A percentile compares a stretch with the other conserved stretches of the same genome.
Evolutionary conservation across 2,329 filamentous ascomycete species (phyloP).

Genomic region (Fusarium proliferatum): DNA sequence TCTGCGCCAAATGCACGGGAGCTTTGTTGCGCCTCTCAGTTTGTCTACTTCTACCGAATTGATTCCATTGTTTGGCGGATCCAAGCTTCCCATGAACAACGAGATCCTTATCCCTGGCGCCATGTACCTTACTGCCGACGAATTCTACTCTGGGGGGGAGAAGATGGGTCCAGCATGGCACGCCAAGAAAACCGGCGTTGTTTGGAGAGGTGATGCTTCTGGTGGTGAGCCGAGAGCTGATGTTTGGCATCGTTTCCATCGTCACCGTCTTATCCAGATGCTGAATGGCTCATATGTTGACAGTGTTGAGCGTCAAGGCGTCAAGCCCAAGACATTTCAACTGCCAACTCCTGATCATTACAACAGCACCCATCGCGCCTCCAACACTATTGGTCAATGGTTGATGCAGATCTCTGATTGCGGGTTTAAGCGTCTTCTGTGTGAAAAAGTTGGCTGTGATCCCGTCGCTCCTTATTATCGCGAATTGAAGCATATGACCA

Average conservation of each 20-base stretch:
- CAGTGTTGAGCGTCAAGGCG: slow-evolving; percentile 55
- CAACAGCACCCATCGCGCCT: slow-evolving; percentile 51
- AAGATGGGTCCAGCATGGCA: slow-evolving; percentile 68
- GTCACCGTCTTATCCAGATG: slow-evolving; percentile 77
- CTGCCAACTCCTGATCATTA: slow-evolving; percentile 58
- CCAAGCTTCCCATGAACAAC: slow-evolving; percentile 71
- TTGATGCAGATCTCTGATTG: slow-evolving; percentile 54
- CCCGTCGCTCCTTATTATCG: slow-evolving; percentile 54
- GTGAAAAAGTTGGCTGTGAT: slow-evolving; percentile 52
- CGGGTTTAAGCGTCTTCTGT: slow-evolving; percentile 58
- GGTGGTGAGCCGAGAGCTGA: slow-evolving; percentile 64
- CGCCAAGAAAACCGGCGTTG: slow-evolving; percentile 63
- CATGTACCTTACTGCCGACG: slow-evolving; percentile 71
- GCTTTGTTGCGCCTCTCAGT: slow-evolving; percentile 65
- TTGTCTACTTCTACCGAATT: slow-evolving; percentile 64
- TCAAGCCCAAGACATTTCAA: slow-evolving; percentile 60
- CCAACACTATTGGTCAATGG: slow-evolving; percentile 55
- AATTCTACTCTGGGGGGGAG: slow-evolving; percentile 67
- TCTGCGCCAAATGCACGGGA: slow-evolving; percentile 63
- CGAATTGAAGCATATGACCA: slow-evolving; percentile 49
- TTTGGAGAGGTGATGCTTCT: slow-evolving; percentile 75
- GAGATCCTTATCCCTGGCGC: slow-evolving; percentile 73
- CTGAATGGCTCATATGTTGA: slow-evolving; percentile 70
- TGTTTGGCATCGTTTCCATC: slow-evolving; percentile 76
- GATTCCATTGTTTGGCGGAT: slow-evolving; percentile 71